Conservation (phyloP, 148 eudicot species). For the Cornus florida region DNA sequence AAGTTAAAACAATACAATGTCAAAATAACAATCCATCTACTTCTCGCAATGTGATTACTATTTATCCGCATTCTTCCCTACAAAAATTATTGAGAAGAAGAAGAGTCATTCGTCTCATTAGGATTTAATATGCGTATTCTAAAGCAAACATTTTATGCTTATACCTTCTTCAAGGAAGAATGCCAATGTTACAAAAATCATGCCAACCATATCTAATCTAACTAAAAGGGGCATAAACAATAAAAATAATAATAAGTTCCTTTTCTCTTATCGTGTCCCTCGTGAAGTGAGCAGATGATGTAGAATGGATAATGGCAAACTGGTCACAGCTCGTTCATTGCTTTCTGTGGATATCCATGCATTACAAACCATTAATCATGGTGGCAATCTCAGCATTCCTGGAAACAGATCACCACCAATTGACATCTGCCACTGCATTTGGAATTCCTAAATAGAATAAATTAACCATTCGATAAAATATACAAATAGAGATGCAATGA, state of each 20-base stretch:
- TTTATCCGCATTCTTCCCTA: neutral
- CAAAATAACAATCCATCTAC: neutral
- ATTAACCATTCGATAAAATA: neutral
- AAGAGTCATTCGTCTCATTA: neutral
- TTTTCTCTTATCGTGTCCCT: neutral
- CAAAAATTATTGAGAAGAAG: neutral
- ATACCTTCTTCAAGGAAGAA: conserved; percentile 5
- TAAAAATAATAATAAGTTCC: neutral
- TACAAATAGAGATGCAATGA: too few species aligned
- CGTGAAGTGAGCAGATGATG: neutral
- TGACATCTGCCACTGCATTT: neutral
- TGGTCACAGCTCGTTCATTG: neutral
- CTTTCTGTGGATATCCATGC: neutral
- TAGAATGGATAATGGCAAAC: neutral
- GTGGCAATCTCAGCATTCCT: neutral
- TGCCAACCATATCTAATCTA: neutral
- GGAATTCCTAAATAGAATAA: neutral
- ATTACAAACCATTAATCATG: neutral
- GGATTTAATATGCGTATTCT: neutral
- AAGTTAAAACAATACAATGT: neutral
- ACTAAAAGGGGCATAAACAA: neutral
- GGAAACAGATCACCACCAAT: neutral
- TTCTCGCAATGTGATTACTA: neutral
- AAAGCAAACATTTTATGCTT: neutral
- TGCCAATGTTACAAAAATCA: neutral